These are phyloP conservation scores for Vararia minispora DNA, from an alignment of 768 basidiomycete species.

Conservation along the genomic window DNA sequence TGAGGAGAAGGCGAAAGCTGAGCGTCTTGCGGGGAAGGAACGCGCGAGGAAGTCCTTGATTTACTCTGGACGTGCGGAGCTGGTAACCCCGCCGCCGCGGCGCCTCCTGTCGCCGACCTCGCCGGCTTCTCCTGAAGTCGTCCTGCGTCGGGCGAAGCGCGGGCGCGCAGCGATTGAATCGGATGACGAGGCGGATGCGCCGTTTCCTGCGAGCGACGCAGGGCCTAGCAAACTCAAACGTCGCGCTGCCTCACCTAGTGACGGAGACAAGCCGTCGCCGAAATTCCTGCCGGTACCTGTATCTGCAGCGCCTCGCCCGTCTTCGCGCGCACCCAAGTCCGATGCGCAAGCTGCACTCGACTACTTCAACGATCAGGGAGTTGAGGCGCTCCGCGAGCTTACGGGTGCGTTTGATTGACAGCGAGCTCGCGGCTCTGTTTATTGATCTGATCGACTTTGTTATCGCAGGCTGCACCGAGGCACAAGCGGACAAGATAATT, in stretches of 20 bases:
- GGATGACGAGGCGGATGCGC: constrained; percentile 55
- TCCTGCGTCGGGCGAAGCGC: constrained; percentile 35
- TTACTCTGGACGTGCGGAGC: constrained; percentile 52
- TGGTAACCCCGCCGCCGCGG: constrained; percentile 36
- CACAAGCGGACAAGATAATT: constrained; percentile 74
- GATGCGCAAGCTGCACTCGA: constrained; percentile 45
- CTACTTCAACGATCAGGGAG: constrained; percentile 55
- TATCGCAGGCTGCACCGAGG: constrained; percentile 56
- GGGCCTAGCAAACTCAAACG: constrained; percentile 24
- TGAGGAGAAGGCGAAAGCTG: constrained; percentile 62
- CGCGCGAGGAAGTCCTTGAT: constrained; percentile 79
- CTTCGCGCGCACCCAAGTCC: too few species aligned
- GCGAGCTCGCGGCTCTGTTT: not conserved
- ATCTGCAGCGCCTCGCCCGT: too few species aligned
- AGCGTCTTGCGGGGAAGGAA: constrained; percentile 53
- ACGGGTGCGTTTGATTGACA: constrained; percentile 59
- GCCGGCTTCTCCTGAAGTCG: constrained; percentile 30
- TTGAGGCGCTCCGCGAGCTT: constrained; percentile 60
- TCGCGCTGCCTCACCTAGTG: too few species aligned
- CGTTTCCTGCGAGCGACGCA: constrained; percentile 38
- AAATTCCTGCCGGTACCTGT: too few species aligned
- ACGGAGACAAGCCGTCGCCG: too few species aligned
- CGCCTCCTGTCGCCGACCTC: constrained; percentile 26
- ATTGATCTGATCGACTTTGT: constrained; percentile 5
- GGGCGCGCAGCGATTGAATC: constrained; percentile 46